phyloP scores from a whole-genome alignment of 1,284 basidiomycete genomes.

The Athelia psychrophila region DNA sequence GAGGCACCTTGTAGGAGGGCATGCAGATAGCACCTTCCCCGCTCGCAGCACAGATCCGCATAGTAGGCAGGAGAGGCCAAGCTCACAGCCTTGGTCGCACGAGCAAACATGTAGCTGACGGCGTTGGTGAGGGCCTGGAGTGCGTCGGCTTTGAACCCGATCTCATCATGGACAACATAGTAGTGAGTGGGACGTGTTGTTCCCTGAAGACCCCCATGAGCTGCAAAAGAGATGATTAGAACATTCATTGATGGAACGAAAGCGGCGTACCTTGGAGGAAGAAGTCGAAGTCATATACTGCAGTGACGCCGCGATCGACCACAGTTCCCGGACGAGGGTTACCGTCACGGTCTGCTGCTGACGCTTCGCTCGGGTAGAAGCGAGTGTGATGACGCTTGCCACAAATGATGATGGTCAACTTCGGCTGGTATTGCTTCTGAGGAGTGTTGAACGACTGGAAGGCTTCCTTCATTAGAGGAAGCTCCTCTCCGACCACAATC shows the following conservation, averaged over 20 bases:
- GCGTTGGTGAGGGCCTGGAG: constrained; percentile 62
- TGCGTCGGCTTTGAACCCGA: constrained; percentile 61
- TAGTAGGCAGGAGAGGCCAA: constrained; percentile 78
- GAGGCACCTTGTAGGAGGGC: constrained; percentile 57
- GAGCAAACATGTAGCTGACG: constrained; percentile 73
- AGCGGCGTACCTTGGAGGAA: constrained; percentile 54
- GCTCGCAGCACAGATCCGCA: constrained; percentile 73
- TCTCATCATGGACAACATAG: constrained; percentile 74
- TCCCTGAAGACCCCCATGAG: constrained; percentile 63
- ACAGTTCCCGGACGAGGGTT: constrained; percentile 76
- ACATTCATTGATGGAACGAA: background rate
- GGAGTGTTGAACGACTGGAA: constrained; percentile 51
- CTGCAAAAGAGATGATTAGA: constrained; percentile 24
- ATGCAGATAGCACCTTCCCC: constrained; percentile 73
- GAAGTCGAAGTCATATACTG: constrained; percentile 75
- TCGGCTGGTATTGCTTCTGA: constrained; percentile 53
- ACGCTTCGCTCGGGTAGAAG: constrained; percentile 66
- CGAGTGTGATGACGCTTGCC: constrained; percentile 84
- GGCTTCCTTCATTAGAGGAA: constrained; percentile 59
- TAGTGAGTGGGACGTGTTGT: constrained; percentile 75
- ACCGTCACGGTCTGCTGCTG: constrained; percentile 55
- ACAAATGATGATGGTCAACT: constrained; percentile 75
- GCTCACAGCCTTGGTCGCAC: constrained; percentile 79
- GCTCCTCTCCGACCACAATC: constrained; percentile 62
- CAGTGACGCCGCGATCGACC: constrained; percentile 67